These are phyloP conservation scores for Tolypocladium inflatum DNA, from an alignment of 2,329 filamentous ascomycete species.

Conservation along the genomic window DNA sequence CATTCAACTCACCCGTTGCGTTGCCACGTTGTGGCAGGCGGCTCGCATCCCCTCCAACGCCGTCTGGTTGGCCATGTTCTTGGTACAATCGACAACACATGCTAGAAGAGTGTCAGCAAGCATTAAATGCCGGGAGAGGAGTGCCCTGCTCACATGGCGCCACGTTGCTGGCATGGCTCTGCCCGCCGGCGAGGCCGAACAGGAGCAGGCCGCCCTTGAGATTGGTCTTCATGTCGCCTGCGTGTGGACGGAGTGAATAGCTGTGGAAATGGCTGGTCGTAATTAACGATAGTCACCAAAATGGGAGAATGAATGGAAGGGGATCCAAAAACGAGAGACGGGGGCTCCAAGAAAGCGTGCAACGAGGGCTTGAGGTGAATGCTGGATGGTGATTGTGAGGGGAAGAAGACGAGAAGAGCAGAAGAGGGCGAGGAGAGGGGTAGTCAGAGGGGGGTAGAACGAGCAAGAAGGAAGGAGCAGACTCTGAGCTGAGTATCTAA, in stretches of 20 bases:
- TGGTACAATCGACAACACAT: conserved; percentile 9
- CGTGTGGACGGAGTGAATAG: conserved; percentile 5
- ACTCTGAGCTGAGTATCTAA: not conserved
- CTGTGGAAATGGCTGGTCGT: conserved; percentile 14
- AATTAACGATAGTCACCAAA: conserved; percentile 23
- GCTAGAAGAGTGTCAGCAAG: not conserved
- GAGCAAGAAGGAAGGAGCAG: conserved; percentile 3
- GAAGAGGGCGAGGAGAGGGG: not conserved
- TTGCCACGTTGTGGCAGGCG: conserved; percentile 7
- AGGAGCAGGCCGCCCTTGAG: conserved; percentile 6
- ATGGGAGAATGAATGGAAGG: conserved; percentile 10
- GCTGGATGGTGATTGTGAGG: conserved; percentile 9
- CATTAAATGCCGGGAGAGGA: not conserved
- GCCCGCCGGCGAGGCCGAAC: conserved; percentile 4
- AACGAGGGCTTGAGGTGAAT: conserved; percentile 12
- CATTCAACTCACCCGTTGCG: conserved; percentile 12
- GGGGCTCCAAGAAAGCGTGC: conserved; percentile 10
- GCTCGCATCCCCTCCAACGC: not conserved
- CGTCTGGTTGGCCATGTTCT: conserved; percentile 3
- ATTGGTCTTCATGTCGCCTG: conserved; percentile 13
- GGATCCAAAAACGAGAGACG: conserved; percentile 22
- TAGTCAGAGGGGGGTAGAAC: not conserved
- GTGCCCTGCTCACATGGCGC: conserved; percentile 1
- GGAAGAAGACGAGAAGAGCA: conserved; percentile 6
- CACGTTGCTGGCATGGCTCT: not conserved